Evolutionary conservation across 1,139 yeast species (phyloP).

Genomic region (Candida neerlandica): DNA sequence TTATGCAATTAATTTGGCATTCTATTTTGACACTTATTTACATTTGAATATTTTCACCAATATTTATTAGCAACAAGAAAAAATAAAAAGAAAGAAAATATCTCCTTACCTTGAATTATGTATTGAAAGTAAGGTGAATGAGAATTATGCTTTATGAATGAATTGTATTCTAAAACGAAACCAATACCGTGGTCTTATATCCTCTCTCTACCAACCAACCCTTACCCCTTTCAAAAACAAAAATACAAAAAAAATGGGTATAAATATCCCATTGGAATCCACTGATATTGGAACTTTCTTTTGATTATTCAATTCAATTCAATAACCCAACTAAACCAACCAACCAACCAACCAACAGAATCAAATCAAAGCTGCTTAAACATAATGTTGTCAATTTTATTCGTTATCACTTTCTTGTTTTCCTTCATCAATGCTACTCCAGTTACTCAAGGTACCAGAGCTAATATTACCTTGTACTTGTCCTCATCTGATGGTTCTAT

Average conservation of each 20-base stretch:
- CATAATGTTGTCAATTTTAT: neutral
- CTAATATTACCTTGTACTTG: neutral
- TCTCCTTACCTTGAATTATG: neutral
- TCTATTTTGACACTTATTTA: constrained; percentile 1
- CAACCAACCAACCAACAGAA: no score
- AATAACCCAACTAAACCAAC: neutral
- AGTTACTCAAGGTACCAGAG: neutral
- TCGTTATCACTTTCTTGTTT: neutral
- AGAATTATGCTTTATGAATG: neutral
- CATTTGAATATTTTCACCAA: neutral
- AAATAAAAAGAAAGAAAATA: neutral
- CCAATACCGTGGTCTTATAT: neutral
- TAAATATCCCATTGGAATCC: neutral
- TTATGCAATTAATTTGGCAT: neutral
- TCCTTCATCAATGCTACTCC: neutral
- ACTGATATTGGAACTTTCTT: neutral
- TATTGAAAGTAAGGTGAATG: neutral
- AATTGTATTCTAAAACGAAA: neutral
- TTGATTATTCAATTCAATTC: neutral
- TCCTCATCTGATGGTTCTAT: neutral
- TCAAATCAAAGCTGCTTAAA: neutral
- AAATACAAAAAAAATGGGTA: neutral
- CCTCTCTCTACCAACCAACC: no score
- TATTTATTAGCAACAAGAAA: neutral
- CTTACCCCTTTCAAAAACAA: neutral